Evolutionary conservation across 2,329 filamentous ascomycete species (phyloP).

Genomic region (Cadophora gregata): DNA sequence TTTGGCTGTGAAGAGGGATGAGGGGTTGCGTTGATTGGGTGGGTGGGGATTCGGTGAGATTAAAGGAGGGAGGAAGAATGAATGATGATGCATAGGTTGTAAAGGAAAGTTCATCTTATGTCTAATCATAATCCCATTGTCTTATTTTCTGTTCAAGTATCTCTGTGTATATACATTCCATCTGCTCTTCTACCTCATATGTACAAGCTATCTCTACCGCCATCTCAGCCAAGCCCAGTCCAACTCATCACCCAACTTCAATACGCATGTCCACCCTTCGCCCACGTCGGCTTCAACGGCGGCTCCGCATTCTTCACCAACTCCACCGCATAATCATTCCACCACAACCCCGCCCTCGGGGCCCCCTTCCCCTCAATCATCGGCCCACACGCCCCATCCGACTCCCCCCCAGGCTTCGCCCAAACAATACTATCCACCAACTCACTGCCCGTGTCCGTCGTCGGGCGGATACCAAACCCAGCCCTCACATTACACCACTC

Average conservation of each 20-base stretch:
- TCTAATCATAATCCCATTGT: too few relatives aligned
- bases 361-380: constrained; percentile 41
- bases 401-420: constrained; percentile 54
- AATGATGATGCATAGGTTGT: too few relatives aligned
- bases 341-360: constrained; percentile 50
- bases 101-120: too few relatives aligned
- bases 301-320: constrained; percentile 49
- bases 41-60: neutral
- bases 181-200: neutral
- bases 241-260: neutral
- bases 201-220: neutral
- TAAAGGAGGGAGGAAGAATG: too few relatives aligned
- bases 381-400: constrained; percentile 50
- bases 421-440: constrained; percentile 52
- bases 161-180: too few relatives aligned
- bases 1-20: constrained; percentile 54
- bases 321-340: constrained; percentile 50
- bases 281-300: constrained; percentile 26
- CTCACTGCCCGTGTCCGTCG: constrained; percentile 44
- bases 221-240: neutral
- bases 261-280: neutral
- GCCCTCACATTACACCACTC: constrained; percentile 54
- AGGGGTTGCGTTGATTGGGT: constrained; percentile 17
- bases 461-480: constrained; percentile 49
- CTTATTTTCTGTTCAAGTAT: too few relatives aligned